phyloP scores from a whole-genome alignment of 768 basidiomycete species.

The Kockovaella imperatae region DNA sequence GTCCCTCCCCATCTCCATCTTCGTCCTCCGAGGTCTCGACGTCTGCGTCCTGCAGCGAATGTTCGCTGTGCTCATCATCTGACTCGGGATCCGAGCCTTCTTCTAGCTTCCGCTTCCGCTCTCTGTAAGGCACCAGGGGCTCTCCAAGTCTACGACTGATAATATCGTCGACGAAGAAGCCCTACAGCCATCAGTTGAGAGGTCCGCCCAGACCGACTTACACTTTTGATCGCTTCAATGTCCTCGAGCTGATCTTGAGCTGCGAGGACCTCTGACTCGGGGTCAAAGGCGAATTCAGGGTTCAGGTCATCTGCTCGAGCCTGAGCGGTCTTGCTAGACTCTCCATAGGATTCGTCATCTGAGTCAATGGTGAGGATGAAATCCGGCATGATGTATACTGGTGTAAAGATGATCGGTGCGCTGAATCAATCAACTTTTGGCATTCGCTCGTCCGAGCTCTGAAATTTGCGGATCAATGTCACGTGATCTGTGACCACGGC shows the following conservation, averaged over 20 bases:
- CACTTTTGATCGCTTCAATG: neutral
- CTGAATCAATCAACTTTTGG: too few relatives aligned
- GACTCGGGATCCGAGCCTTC: constrained; percentile 20
- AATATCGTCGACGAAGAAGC: constrained; percentile 86
- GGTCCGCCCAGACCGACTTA: neutral
- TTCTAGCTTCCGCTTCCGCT: constrained; percentile 56
- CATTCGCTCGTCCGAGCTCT: too few relatives aligned
- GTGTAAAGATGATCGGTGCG: neutral
- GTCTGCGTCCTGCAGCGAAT: constrained; percentile 24
- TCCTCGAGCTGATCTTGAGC: constrained; percentile 1
- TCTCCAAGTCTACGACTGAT: constrained; percentile 61
- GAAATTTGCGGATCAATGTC: too few relatives aligned
- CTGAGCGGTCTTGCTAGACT: neutral
- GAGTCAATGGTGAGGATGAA: constrained; percentile 1
- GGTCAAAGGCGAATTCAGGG: constrained; percentile 75
- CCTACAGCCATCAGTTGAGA: constrained; percentile 49
- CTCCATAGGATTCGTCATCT: neutral
- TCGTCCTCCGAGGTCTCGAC: constrained; percentile 18
- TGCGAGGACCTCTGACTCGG: constrained; percentile 49
- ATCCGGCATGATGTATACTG: constrained; percentile 4
- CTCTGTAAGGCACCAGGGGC: constrained; percentile 36
- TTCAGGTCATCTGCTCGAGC: constrained; percentile 50
- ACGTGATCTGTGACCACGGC: too few relatives aligned
- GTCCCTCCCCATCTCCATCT: constrained; percentile 18
- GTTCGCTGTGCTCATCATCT: constrained; percentile 43